Evolutionary conservation across 2,329 filamentous ascomycete species (phyloP).

Genomic region (Aspergillus chevalieri): DNA sequence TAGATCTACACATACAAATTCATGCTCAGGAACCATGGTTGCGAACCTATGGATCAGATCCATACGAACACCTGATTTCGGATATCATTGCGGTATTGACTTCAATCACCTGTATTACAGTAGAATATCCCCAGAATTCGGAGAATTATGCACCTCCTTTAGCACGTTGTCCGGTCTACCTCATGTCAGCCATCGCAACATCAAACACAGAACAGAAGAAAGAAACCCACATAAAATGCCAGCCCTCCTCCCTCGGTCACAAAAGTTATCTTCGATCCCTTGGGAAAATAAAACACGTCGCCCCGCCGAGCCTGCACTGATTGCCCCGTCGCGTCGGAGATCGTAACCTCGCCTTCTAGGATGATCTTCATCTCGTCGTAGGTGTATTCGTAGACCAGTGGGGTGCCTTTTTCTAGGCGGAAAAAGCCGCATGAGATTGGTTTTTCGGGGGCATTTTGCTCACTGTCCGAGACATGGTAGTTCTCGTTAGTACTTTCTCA

Average conservation of each 20-base stretch:
- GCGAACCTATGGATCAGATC: too few species aligned
- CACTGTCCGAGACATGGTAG: conserved; percentile 28
- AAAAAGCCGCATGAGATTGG: conserved; percentile 62
- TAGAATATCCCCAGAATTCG: too few species aligned
- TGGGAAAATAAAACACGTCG: conserved; percentile 65
- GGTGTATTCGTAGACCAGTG: conserved; percentile 62
- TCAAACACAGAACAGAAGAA: not conserved
- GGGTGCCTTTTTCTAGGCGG: conserved; percentile 61
- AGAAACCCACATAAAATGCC: conserved; percentile 49
- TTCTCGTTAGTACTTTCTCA: not conserved
- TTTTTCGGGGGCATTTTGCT: conserved; percentile 50
- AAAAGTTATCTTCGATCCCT: conserved; percentile 61
- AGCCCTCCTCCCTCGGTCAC: conserved; percentile 55
- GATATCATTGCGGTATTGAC: too few species aligned
- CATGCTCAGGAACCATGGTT: too few species aligned
- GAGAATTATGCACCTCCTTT: conserved; percentile 18
- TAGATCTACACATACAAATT: not conserved
- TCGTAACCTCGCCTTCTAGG: conserved; percentile 60
- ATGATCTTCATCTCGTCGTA: conserved; percentile 73
- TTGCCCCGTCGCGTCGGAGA: conserved; percentile 57
- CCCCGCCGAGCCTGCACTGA: conserved; percentile 54
- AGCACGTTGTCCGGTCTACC: conserved; percentile 26
- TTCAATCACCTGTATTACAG: too few species aligned
- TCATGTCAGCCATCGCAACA: conserved; percentile 6
- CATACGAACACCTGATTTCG: too few species aligned